Evolutionary conservation across 768 basidiomycete species (phyloP), one percentile per base, ranked within the genome.

Genomic region (Porpolomopsis calyptriformis): DNA sequence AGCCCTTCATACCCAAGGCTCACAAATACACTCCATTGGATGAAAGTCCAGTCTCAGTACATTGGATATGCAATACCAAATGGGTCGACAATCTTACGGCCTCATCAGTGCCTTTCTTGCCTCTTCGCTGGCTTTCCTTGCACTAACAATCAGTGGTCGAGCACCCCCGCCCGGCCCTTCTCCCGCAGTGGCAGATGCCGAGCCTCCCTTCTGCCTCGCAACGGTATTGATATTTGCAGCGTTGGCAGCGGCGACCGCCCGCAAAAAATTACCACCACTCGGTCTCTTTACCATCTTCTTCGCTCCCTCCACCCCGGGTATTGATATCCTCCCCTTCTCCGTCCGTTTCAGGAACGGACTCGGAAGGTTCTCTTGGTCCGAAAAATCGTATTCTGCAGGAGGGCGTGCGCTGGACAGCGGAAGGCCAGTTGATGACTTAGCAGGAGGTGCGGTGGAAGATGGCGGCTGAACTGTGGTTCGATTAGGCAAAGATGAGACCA

Each of bases 351-450:
- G 58, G 63, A 90, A 90, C 4, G 87, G 88, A 57, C 84, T 86
- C 0, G 87, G 88, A 0, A 90, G 70, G 59, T 88, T 89, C 60
- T 87, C 86, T 57, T 87, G 87, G 57, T 90, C 85, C 0, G 69
- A 68, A 8, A 82, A 54, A 54, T 90, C 85, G 1, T 87, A 90
- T 48, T 72, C 64, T 3, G 77, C 67, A 3, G 72, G 2, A 19
- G 49, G 46, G 8, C 48, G 55, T n/a, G 56, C 54, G 23, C 54
- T 56, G 1, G 62, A 54, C 19, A 59, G 47, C 8, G 65, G 60
- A 23, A 60, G 45, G 18, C 60, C 53, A 0, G 55, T 46, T 10
- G 54, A 40, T n/a, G 54, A 49, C 12, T 52, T 48, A 3, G 50
- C 34, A 2, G 55, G 50, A 19, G 52, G 18, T 0, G 55, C 36